phyloP scores from a whole-genome alignment of 2,329 filamentous ascomycete species.

The Verticillium klebahnii region DNA sequence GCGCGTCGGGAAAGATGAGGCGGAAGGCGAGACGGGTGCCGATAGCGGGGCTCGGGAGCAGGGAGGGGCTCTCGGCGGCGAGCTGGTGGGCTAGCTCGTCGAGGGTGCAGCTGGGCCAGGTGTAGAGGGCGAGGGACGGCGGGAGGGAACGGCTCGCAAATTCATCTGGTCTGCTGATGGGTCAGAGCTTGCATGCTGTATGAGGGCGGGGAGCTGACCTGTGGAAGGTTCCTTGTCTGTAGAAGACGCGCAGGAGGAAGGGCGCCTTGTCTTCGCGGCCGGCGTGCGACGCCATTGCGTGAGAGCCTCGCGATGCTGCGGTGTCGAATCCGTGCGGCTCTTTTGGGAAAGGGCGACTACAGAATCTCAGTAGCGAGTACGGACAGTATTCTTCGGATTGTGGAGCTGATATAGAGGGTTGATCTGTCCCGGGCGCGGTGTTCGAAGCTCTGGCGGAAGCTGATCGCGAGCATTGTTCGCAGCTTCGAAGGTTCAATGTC shows the following conservation, averaged over 20 bases:
- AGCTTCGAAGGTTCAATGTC: neutral
- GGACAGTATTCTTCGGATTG: neutral
- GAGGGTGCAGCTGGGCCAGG: constrained; percentile 78
- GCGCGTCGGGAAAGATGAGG: constrained; percentile 76
- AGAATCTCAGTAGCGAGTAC: neutral
- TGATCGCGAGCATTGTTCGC: neutral
- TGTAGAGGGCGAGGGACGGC: constrained; percentile 74
- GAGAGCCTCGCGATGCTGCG: neutral
- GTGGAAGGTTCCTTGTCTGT: constrained; percentile 69
- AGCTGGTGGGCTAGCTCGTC: constrained; percentile 77
- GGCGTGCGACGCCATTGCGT: constrained; percentile 4
- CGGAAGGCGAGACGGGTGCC: constrained; percentile 86
- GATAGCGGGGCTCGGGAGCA: constrained; percentile 69
- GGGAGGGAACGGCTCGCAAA: constrained; percentile 58
- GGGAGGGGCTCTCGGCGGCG: constrained; percentile 50
- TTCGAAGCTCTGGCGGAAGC: neutral
- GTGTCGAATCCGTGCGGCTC: neutral
- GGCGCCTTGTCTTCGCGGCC: constrained; percentile 70
- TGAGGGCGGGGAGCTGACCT: constrained; percentile 38
- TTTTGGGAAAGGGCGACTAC: neutral
- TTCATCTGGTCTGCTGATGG: constrained; percentile 57
- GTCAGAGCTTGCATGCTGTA: constrained; percentile 8
- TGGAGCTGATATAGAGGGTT: neutral
- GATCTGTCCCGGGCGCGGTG: neutral
- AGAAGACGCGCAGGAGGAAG: constrained; percentile 83